Conservation (phyloP, 345 rosid genomes). For the Corchorus capsularis region DNA sequence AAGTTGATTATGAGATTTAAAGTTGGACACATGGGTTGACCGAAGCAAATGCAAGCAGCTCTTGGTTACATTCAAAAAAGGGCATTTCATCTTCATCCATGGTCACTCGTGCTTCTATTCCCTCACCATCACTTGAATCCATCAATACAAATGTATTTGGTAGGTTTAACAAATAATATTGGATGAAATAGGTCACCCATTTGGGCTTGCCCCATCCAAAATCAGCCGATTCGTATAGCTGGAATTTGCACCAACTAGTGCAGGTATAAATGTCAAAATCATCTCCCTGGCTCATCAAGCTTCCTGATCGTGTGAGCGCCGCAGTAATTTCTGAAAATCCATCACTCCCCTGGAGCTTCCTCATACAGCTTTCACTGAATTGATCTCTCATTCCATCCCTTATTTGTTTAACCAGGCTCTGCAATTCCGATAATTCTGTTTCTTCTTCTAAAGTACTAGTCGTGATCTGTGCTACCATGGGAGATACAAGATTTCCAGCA, state of each 20-base stretch:
- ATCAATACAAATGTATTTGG: no score
- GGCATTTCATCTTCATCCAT: conserved; percentile 20
- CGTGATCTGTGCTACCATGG: neutral
- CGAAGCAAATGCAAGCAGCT: neutral
- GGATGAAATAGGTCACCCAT: conserved; percentile 21
- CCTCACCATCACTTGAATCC: conserved; percentile 11
- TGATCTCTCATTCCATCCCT: neutral
- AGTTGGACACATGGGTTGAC: neutral
- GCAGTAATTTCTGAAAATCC: neutral
- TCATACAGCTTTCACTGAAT: neutral
- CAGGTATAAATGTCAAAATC: neutral
- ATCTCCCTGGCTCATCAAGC: neutral
- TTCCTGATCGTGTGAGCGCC: no score
- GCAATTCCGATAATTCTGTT: neutral
- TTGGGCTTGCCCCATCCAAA: conserved; percentile 26
- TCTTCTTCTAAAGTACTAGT: neutral
- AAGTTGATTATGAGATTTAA: no score
- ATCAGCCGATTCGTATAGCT: conserved; percentile 5
- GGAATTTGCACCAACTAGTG: neutral
- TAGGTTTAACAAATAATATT: no score
- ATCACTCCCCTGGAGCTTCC: neutral
- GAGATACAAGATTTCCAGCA: neutral
- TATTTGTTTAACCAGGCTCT: neutral
- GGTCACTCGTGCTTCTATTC: conserved; percentile 26
- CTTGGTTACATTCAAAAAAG: conserved; percentile 12